These are phyloP conservation scores for Kazachstania taianensis DNA, from an alignment of 805 yeast species.

Conservation along the genomic window DNA sequence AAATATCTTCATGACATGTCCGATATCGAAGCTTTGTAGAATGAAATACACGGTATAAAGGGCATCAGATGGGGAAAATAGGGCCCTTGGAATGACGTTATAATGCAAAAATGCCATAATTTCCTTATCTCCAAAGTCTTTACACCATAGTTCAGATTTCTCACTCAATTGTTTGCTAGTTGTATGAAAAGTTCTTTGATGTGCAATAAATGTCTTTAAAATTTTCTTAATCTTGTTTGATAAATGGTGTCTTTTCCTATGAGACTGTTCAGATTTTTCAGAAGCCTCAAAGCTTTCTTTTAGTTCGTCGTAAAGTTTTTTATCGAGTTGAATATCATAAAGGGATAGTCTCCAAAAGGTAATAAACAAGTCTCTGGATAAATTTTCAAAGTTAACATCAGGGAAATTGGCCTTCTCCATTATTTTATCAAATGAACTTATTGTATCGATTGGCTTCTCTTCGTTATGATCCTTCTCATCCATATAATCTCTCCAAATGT, in stretches of 20 bases:
- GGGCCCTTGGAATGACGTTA: constrained; percentile 66
- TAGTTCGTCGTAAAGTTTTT: constrained; percentile 41
- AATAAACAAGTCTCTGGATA: constrained; percentile 38
- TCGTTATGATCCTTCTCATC: constrained; percentile 17
- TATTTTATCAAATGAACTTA: constrained; percentile 4
- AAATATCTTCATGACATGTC: constrained; percentile 33
- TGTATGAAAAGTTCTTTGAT: constrained; percentile 13
- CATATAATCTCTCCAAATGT: constrained; percentile 55
- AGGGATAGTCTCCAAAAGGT: constrained; percentile 67
- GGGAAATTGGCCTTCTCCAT: constrained; percentile 10
- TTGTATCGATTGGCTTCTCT: not conserved
- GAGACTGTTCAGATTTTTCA: constrained; percentile 5
- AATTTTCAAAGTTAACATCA: constrained; percentile 17
- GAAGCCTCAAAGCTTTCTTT: constrained; percentile 12
- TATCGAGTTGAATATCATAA: constrained; percentile 56
- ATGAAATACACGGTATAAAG: constrained; percentile 55
- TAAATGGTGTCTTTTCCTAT: constrained; percentile 12
- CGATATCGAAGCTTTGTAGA: constrained; percentile 36
- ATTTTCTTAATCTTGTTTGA: constrained; percentile 13
- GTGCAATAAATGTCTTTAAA: constrained; percentile 13
- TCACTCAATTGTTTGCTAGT: constrained; percentile 6
- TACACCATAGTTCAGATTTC: constrained; percentile 11
- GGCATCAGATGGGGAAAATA: constrained; percentile 79
- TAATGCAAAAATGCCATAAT: constrained; percentile 39
- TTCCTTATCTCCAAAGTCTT: constrained; percentile 13